Conservation (phyloP, 306 rosid species). For the Vachellia collinsii region DNA sequence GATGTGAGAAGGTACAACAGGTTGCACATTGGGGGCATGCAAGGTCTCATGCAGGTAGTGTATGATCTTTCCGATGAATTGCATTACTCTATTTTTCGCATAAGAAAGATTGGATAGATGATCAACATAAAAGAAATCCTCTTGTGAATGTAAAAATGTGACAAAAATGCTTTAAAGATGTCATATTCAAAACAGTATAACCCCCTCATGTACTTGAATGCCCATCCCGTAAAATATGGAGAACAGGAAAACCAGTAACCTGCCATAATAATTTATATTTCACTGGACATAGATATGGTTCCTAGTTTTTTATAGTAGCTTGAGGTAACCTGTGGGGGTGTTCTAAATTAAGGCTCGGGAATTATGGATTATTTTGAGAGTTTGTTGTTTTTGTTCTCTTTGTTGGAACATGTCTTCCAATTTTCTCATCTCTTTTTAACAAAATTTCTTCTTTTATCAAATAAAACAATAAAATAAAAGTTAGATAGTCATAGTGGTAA, state of each 20-base stretch:
- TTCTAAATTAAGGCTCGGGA: not conserved
- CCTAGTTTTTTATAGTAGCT: not conserved
- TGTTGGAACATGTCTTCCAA: not conserved
- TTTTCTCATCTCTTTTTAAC: not conserved
- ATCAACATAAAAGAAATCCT: not conserved
- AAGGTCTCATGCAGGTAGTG: conserved; percentile 30
- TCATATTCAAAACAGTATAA: not conserved
- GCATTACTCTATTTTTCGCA: not conserved
- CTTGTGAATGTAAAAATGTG: not conserved
- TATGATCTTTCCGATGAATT: not conserved
- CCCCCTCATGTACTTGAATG: not conserved
- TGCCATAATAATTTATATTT: not conserved
- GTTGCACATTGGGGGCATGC: conserved; percentile 29
- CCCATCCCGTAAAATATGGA: not conserved
- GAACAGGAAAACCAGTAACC: not conserved
- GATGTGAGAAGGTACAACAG: conserved; percentile 34
- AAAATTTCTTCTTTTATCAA: not conserved
- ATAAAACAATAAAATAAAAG: not conserved
- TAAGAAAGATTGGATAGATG: not conserved
- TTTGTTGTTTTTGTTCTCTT: not conserved
- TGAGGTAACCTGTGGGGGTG: not conserved
- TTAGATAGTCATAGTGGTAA: not conserved
- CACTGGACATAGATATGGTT: not conserved
- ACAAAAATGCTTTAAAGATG: not conserved
- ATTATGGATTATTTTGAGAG: not conserved